Base-by-base conservation (phyloP, 495 filamentous ascomycete species). In the Daldinia decipiens region DNA sequence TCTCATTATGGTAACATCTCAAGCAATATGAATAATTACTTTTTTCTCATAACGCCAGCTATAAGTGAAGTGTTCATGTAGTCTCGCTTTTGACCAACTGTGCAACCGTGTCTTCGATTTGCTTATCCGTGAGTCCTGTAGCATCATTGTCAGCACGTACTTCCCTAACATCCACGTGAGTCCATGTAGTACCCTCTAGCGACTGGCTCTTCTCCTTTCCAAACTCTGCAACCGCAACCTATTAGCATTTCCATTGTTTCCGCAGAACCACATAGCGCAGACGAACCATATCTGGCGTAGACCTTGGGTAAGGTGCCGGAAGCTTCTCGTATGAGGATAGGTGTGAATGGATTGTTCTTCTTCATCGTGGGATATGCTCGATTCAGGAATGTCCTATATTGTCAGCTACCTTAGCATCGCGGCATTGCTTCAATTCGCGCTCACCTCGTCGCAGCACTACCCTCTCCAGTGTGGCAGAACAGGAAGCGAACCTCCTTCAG, bases 311-410 rank as follows among this genome's bases (percentile, higher is more conserved):
- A 81, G 45, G 89, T 92, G 67, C 90, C 93, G 56, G 86, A 78
- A 34, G 96, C 95, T 82, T 99, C 96, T 70, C 95, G 92, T 57
- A 99, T 87, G 85, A 99, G 82, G 81, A 99, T 98, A 54, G 95
- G 95, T 45, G 88, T 97, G 79, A 93, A 82, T 9, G 95, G 95
- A 83, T 99, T 98, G 85, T 95, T 90, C 87, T 97, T 96, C 88
- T 99, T 99, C 95, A 99, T 98, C 73, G 92, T 94, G 5, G 95
- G 96, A 82, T 99, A 99, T 61, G 94, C 92, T 79, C 91, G 88
- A 65, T 89, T 89, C 55, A 99, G 84, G 85, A 99, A 99, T 12
- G 91, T 88, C 80, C 95, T 99, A 76, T 45, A 57, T 55, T 59
- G 11, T 56, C 12, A 71, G 54, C 47, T 21, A 24, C 9, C 19